These are phyloP conservation scores for Dissophora ornata DNA, from an alignment of 192 early-diverging fungal genomes.

Conservation along the genomic window DNA sequence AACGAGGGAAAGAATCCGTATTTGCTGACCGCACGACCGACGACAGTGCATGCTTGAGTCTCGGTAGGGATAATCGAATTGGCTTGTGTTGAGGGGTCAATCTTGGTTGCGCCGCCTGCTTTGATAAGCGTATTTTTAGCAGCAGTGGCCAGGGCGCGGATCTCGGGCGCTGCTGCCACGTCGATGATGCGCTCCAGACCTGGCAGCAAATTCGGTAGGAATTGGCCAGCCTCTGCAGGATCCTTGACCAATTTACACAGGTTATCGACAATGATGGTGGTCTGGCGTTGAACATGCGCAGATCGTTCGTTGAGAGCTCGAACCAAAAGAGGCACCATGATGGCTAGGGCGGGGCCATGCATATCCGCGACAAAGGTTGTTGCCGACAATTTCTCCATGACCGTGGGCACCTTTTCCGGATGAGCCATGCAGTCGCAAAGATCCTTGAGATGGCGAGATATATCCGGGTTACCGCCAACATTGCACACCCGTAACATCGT, in stretches of 20 bases:
- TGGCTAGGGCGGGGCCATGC: constrained; percentile 80
- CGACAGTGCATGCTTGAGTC: constrained; percentile 54
- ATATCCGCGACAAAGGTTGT: constrained; percentile 85
- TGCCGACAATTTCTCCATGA: constrained; percentile 77
- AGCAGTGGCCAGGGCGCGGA: constrained; percentile 71
- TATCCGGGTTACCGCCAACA: constrained; percentile 82
- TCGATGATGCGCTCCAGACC: constrained; percentile 81
- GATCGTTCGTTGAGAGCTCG: constrained; percentile 76
- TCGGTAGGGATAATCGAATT: constrained; percentile 39
- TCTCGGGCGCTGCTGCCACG: constrained; percentile 77
- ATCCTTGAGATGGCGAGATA: constrained; percentile 74
- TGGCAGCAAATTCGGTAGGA: constrained; percentile 78
- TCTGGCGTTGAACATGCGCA: constrained; percentile 74
- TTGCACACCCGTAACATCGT: constrained; percentile 78
- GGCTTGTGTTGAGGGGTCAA: constrained; percentile 17
- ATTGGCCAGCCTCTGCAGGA: constrained; percentile 81
- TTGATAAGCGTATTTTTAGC: constrained; percentile 73
- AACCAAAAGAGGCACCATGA: constrained; percentile 80
- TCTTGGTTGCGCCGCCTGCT: constrained; percentile 66
- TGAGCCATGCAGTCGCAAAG: constrained; percentile 79
- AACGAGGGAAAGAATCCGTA: constrained; percentile 64
- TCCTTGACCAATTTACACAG: constrained; percentile 88
- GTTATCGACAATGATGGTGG: constrained; percentile 85
- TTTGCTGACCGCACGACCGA: constrained; percentile 58
- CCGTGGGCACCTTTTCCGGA: constrained; percentile 80